Conservation (phyloP, 805 yeast species). For the Yamadazyma insecticola region DNA sequence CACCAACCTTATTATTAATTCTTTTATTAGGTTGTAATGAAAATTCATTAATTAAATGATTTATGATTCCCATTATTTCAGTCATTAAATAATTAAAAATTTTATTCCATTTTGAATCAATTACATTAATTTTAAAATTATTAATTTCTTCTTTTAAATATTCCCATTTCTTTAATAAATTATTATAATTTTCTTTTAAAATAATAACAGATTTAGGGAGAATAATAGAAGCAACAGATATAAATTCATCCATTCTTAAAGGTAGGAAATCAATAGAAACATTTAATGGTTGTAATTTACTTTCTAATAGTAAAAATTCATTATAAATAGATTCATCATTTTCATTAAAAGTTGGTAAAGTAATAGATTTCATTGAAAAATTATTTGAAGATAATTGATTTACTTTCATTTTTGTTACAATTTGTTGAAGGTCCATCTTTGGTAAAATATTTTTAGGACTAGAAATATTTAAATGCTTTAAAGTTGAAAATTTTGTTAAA, state of each 20-base stretch:
- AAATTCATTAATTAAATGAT: conserved; percentile 6
- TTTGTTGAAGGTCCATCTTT: conserved; percentile 14
- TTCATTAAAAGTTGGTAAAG: conserved; percentile 28
- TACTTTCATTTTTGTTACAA: conserved; percentile 20
- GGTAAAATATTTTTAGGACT: conserved; percentile 14
- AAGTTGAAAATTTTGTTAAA: conserved; percentile 10
- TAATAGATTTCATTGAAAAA: conserved; percentile 15
- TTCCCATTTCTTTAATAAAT: conserved; percentile 36
- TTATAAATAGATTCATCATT: conserved; percentile 32
- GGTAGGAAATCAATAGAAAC: conserved; percentile 53
- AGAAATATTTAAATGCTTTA: conserved; percentile 16
- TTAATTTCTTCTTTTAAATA: conserved; percentile 37
- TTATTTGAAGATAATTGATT: conserved; percentile 12
- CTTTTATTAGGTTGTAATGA: conserved; percentile 5
- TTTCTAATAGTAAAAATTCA: conserved; percentile 38
- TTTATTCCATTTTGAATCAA: conserved; percentile 54
- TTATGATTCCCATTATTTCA: conserved; percentile 25
- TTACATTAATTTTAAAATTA: conserved; percentile 39
- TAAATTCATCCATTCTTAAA: conserved; percentile 41
- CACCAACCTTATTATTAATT: conserved; percentile 26
- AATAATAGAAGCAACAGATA: conserved; percentile 11
- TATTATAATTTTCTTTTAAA: conserved; percentile 35
- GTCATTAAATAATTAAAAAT: conserved; percentile 45
- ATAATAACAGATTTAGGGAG: conserved; percentile 26
- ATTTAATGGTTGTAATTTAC: conserved; percentile 45